A percentile compares a stretch with the other conserved stretches of the same genome.
phyloP scores from a whole-genome alignment of 164 flowering plant genomes.

The Annona cherimola region DNA sequence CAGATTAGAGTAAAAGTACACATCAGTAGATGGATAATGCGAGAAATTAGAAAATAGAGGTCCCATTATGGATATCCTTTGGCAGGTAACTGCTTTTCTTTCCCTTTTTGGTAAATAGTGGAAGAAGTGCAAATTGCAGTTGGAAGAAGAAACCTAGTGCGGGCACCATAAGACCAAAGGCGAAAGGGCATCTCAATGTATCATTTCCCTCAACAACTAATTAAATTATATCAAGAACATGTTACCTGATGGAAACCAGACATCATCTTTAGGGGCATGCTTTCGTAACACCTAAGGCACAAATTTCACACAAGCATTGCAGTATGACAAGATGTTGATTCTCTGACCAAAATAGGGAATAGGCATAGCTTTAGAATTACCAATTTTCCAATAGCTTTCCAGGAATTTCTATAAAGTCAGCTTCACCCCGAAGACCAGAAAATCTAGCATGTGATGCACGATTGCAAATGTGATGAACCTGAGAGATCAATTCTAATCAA shows the following conservation, averaged over 20 bases:
- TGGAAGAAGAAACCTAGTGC: no score
- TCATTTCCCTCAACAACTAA: neutral
- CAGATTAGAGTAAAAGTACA: no score
- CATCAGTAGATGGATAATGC: neutral
- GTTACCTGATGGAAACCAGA: slow-evolving; percentile 93
- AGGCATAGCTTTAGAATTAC: slow-evolving; percentile 24
- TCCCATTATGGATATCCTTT: neutral
- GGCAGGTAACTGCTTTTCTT: neutral
- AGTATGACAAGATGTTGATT: neutral
- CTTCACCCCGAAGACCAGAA: slow-evolving; percentile 81
- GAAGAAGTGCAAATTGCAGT: neutral
- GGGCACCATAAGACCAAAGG: neutral
- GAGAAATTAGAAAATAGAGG: neutral
- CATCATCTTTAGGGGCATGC: slow-evolving; percentile 58
- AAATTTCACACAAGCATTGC: slow-evolving; percentile 9
- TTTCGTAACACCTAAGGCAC: slow-evolving; percentile 76
- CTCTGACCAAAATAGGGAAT: neutral
- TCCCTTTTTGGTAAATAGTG: neutral
- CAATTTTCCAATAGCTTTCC: slow-evolving; percentile 79
- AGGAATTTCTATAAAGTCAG: slow-evolving; percentile 91
- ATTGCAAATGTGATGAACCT: slow-evolving; percentile 91
- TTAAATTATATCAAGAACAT: slow-evolving; percentile 1
- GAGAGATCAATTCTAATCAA: slow-evolving; percentile 13
- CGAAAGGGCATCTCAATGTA: neutral
- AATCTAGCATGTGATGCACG: slow-evolving; percentile 85